Base-by-base conservation (phyloP, 345 rosid species). In the Hibiscus tridactylites region DNA sequence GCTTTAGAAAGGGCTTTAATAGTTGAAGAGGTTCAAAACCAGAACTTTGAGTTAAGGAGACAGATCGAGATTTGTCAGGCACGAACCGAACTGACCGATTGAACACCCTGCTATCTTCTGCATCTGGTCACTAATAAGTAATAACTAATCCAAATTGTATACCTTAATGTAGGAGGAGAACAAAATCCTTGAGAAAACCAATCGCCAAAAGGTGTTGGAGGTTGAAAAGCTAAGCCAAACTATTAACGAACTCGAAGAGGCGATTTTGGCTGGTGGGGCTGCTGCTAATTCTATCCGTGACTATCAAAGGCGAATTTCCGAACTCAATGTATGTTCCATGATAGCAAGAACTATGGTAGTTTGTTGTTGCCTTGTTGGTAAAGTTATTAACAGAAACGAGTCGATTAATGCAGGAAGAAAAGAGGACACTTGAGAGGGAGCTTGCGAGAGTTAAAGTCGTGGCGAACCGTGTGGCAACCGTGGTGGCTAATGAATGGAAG, bases 21-120 rank as follows among this genome's bases (percentile, higher is more conserved):
- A 9, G 99, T 95, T 58, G 97, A 92, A 79, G 97, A 95, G 74
- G 93, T 95, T 61, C 99, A 95, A 57, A 95, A 92, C 81, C 96
- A 88, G 17, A 95, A 95, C 86, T 88, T 81, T 50, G 97, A 92
- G 73, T 81, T 95, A 75, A 86, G 79, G 81, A 57, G 94, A 80
- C 90, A 90, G 89, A 88, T 90, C 73, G 99, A 92, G 86, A 95
- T 92, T 49, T 92, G 86, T 63, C 96, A 82, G 91, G 97, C 80
- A 78, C n/a, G 71, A 35, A 61, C 50, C 12, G 11, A 28, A 19
- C 11, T 9, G 13, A 10, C 47, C 47, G 47, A 44, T 44, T 44
- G 13, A 44, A 44, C 13, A 44, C 12, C 47, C 12, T 10, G 13
- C 3, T 44, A 0, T 44, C 66, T 46, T 44, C 66, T 46, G 9